Base-by-base conservation (phyloP, 1,284 basidiomycete genomes). In the Boletus calvinii region DNA sequence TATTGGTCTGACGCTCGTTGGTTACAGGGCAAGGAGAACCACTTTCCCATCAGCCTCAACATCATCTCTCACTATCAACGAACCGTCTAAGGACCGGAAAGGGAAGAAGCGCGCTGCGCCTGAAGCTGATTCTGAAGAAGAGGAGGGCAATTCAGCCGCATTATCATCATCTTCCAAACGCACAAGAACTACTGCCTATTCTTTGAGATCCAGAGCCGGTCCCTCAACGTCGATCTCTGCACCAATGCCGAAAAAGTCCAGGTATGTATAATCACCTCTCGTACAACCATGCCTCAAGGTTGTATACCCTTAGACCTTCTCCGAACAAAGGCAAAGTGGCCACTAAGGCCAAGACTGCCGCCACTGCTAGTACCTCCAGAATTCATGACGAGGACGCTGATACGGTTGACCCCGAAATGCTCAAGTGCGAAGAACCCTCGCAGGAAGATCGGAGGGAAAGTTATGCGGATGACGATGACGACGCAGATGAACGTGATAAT, bases 21-120 rank as follows among this genome's bases (percentile, higher is more conserved):
- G 55, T 57, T 48, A 55, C 63, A 88, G 85, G 69, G 73, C 79
- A 59, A 81, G 83, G 62, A 80, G 81, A 66, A 74, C 77, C 54
- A 77, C 78, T 52, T 69, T 77, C 60, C 72, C 82, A 63, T 62
- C 72, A 40, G 52, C 72, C 56, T 57, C 75, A 61, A 55, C 70
- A 36, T 64, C 74, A 57, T 67, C 81, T 52, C 73, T 89, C 47
- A 83, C 79, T 53, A 90, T 90, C 72, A 85, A 83, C 82, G 89
- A 90, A 75, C 80, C 84, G 37, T 58, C 73, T 2, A 79, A 78
- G 64, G 87, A 90, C 71, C 68, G 72, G 59, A 92, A 92, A 73
- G 89, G 89, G 57, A 92, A 92, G 82, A 92, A 92, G 74, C 88
- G 89, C 62, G 89, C 89, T 40, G 79, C 75, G 22, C 85, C 87